phyloP scores from a whole-genome alignment of 2,329 filamentous ascomycete species.

The Mycocentrospora acerina region DNA sequence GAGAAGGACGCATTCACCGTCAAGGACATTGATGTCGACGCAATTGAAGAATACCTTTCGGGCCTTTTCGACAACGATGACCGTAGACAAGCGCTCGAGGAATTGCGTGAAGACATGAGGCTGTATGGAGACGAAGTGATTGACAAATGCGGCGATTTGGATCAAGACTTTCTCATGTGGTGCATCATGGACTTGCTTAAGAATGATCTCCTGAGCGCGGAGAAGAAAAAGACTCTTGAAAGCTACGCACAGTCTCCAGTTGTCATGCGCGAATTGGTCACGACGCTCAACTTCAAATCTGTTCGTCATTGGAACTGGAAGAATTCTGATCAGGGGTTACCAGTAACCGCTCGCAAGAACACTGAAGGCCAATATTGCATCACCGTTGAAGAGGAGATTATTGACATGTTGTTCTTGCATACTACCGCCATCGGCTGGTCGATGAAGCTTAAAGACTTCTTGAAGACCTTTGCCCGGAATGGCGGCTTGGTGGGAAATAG shows the following conservation, averaged over 20 bases:
- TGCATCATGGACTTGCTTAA: conserved; percentile 53
- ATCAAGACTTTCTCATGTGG: conserved; percentile 46
- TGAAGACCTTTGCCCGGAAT: conserved; percentile 5
- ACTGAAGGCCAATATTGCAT: conserved; percentile 26
- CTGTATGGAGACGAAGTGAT: conserved; percentile 17
- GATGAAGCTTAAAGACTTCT: conserved; percentile 17
- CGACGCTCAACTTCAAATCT: conserved; percentile 25
- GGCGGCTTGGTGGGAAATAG: conserved; percentile 5
- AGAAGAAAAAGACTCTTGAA: conserved; percentile 44
- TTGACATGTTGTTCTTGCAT: conserved; percentile 32
- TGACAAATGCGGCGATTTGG: conserved; percentile 35
- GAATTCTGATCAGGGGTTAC: conserved; percentile 19
- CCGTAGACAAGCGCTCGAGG: conserved; percentile 5
- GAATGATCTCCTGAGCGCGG: conserved; percentile 52
- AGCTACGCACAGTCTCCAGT: conserved; percentile 25
- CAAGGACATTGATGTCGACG: conserved; percentile 17
- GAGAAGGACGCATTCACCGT: conserved; percentile 18
- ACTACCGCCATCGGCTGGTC: conserved; percentile 23
- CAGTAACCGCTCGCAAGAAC: conserved; percentile 23
- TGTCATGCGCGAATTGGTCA: conserved; percentile 24
- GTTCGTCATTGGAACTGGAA: conserved; percentile 30
- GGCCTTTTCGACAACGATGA: conserved; percentile 11
- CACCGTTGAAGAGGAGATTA: conserved; percentile 26
- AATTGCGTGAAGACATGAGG: conserved; percentile 14
- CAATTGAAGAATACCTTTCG: conserved; percentile 22